Evolutionary conservation across 139 green algal species (phyloP).

Genomic region (Ettlia oleoabundans): DNA sequence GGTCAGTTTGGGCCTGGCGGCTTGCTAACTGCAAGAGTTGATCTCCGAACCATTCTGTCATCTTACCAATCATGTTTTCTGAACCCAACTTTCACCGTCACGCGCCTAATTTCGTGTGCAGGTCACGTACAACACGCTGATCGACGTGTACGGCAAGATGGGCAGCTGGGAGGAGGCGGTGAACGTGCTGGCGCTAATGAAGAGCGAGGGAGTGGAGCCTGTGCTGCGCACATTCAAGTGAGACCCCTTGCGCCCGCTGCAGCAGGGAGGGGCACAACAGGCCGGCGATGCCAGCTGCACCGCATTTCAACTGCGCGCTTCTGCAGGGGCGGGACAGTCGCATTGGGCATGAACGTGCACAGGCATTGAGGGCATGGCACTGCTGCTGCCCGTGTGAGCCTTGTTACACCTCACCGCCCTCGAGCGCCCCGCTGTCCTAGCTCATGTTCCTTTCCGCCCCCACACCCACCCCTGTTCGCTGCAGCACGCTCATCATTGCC

Average conservation of each 20-base stretch:
- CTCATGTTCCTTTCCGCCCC: not conserved
- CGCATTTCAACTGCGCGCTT: no score
- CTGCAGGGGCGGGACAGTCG: no score
- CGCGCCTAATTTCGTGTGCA: conserved; percentile 10
- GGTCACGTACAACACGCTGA: conserved; percentile 84
- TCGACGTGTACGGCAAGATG: conserved; percentile 84
- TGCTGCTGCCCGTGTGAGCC: no score
- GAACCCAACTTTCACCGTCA: no score
- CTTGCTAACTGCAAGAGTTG: no score
- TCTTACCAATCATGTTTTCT: no score
- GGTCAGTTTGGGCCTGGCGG: no score
- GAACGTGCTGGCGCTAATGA: conserved; percentile 50
- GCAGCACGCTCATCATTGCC: conserved; percentile 82
- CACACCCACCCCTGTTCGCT: not conserved
- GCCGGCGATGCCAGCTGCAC: no score
- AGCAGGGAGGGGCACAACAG: no score
- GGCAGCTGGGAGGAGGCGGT: conserved; percentile 76
- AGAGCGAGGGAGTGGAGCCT: conserved; percentile 71
- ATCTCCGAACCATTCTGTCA: no score
- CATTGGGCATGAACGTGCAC: no score
- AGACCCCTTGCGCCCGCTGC: not conserved
- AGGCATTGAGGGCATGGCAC: no score
- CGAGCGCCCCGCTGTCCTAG: not conserved
- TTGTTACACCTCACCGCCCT: not conserved
- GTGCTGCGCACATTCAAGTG: conserved; percentile 86